Conservation (phyloP, 2,329 filamentous ascomycete species). For the Pseudogymnoascus sp. region DNA sequence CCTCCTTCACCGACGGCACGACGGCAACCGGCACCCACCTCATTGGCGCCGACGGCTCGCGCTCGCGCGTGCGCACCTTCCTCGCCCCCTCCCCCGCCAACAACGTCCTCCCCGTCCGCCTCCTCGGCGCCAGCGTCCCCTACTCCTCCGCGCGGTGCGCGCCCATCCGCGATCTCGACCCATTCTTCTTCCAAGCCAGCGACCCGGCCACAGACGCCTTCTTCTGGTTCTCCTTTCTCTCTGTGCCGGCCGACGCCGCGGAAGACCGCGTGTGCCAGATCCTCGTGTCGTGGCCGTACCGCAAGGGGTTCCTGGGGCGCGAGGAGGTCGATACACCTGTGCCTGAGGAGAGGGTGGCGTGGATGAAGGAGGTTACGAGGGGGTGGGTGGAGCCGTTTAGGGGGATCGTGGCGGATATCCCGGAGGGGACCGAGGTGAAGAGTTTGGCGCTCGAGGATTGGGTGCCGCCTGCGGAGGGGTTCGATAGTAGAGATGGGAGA, state of each 20-base stretch:
- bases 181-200: constrained; percentile 47
- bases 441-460: constrained; percentile 42
- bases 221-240: constrained; percentile 41
- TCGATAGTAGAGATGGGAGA: constrained; percentile 29
- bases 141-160: constrained; percentile 35
- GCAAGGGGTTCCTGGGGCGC: constrained; percentile 28
- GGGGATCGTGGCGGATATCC: constrained; percentile 34
- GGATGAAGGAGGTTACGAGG: constrained; percentile 37
- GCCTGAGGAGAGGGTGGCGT: constrained; percentile 32
- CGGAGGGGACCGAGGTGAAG: constrained; percentile 35
- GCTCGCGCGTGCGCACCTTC: constrained; percentile 34
- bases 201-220: constrained; percentile 44
- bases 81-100: constrained; percentile 30
- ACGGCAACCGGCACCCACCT: constrained; percentile 35
- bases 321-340: constrained; percentile 33
- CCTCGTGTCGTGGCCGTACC: constrained; percentile 43
- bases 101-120: constrained; percentile 37
- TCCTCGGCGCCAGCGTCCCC: constrained; percentile 39
- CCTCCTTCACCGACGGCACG: constrained; percentile 40
- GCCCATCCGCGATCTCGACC: constrained; percentile 39
- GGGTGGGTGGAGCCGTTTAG: constrained; percentile 44
- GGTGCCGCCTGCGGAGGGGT: constrained; percentile 32
- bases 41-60: constrained; percentile 43
- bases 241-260: constrained; percentile 34
- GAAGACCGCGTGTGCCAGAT: constrained; percentile 40